Base-by-base conservation (phyloP, 2,329 filamentous ascomycete species). In the Exutisphaerella laricina region DNA sequence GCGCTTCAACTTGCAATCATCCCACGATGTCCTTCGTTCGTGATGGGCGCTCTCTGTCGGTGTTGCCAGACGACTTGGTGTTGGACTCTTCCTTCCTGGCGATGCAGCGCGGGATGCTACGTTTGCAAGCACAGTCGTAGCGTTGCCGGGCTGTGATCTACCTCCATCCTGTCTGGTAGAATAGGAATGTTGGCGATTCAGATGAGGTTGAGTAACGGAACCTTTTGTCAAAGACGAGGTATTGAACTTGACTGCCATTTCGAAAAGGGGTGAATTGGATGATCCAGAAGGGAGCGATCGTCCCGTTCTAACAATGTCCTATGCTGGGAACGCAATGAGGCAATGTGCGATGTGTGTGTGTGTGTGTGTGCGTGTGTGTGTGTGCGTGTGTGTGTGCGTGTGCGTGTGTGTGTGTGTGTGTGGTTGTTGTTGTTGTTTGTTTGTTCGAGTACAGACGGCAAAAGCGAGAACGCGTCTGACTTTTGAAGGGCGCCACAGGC, bases 121-220 rank as follows among this genome's bases (percentile, higher is more conserved):
- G 31, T 48, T 53, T 30, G 59, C 43, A 5, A 55, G 49, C 10
- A 50, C 45, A 12, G 45, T 45, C 3, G 54, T 49, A 5, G 54
- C 51, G 30, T 53, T 40, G 32, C 39, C 48, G 20, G 52, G 48
- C 5, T 40, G 35, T 12, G 48, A 45, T 14, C 45, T 37, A 18
- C 32, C 35, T 34, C 40, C 43, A 18, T 54, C 51, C 29, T 52
- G 50, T 32, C 43, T 38, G 22, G 46, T 44, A 32, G 48, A 56
- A 46, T 60, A 58, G n/a, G 43, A 60, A 31, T 58, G 53, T 39
- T 56, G 52, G 20, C 57, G 49, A 46, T 55, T 59, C 30, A 61
- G 49, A 23, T 55, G 55, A 17, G 58, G 58, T 21, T 52, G 56
- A 13, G 50, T 53, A 26, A 58, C 45, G 31, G 46, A 56, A 21